Base-by-base conservation (phyloP, 257 asterid species). In the Plantago ovata region DNA sequence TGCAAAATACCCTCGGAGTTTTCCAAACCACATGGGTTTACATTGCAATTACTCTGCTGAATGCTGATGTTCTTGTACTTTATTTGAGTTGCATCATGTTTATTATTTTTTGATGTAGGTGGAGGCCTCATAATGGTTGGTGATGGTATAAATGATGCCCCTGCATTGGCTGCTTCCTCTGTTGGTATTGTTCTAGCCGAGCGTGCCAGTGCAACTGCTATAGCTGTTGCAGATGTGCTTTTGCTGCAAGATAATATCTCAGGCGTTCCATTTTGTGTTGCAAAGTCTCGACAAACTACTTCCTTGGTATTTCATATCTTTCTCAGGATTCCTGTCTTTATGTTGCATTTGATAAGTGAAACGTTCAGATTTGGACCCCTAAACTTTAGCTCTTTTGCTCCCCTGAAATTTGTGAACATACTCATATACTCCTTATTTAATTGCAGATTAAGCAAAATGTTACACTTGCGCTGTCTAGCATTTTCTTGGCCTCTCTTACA, bases 91-190 rank as follows among this genome's bases (percentile, higher is more conserved):
- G n/a, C 38, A 22, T 20, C 12, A 32, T 10, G 53, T 46, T 22
- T 46, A 5, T 19, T 22, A 11, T 50, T 50, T 50, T 22, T 10
- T 16, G n/a, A 15, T 18, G 36, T 78, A 82, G 94, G 84, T 68
- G 96, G 97, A 2, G 99, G 97, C 63, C 92, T 93, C 20, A 77
- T 93, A 58, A 93, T 93, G 99, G 99, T 93, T 50, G 99, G 99
- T 56, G 99, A 93, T 62, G 99, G 99, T 45, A 93, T 93, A 68
- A 93, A 93, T 63, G 99, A 93, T 56, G 99, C 96, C 48, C 99
- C 99, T 2, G 99, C 99, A 28, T 76, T 93, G 75, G 99, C 99
- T 68, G 97, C 99, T 61, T 90, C 98, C 33, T 81, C 87, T 4
- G 99, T 86, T 43, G 99, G 99, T 55, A 79, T 89, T 45, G 99